Conservation (phyloP, 129 eudicot genomes). For the Kitagawia praeruptora region DNA sequence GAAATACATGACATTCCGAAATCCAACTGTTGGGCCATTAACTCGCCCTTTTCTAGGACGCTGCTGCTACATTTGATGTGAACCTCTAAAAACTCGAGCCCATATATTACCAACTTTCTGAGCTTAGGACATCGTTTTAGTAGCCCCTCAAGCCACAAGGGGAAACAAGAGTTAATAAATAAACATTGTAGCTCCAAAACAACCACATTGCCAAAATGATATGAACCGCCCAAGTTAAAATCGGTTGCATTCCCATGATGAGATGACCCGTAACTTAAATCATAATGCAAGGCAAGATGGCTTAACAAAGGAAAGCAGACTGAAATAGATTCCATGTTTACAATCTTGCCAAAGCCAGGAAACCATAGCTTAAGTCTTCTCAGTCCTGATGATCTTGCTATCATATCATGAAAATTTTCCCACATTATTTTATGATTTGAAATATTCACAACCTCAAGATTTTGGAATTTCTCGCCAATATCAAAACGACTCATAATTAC, state of each 20-base stretch:
- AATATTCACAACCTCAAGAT: slow-evolving; percentile 85
- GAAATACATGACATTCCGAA: slow-evolving; percentile 52
- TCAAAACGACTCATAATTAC: slow-evolving; percentile 82
- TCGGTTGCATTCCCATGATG: slow-evolving; percentile 42
- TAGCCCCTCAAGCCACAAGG: slow-evolving; percentile 58
- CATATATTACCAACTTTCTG: slow-evolving; percentile 56
- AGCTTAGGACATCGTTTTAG: slow-evolving; percentile 64
- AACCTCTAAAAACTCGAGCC: slow-evolving; percentile 58
- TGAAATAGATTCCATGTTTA: slow-evolving; percentile 69
- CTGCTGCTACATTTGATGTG: slow-evolving; percentile 56
- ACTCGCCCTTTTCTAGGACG: too few relatives aligned
- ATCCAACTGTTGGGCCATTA: slow-evolving; percentile 22
- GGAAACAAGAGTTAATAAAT: slow-evolving; percentile 36
- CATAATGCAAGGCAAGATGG: slow-evolving; percentile 61
- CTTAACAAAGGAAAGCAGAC: slow-evolving; percentile 56
- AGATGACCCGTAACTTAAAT: slow-evolving; percentile 46
- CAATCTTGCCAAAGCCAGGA: slow-evolving; percentile 69
- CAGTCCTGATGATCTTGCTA: slow-evolving; percentile 55
- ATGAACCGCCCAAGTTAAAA: slow-evolving; percentile 18
- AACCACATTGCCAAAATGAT: slow-evolving; percentile 50
- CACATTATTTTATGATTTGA: slow-evolving; percentile 78
- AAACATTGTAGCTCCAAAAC: slow-evolving; percentile 59
- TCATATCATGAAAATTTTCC: slow-evolving; percentile 77
- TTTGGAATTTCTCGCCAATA: slow-evolving; percentile 66
- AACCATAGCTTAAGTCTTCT: slow-evolving; percentile 79